Evolutionary conservation across 257 asterid species (phyloP), one percentile per base, ranked within the genome.

Genomic region (Penstemon davidsonii): DNA sequence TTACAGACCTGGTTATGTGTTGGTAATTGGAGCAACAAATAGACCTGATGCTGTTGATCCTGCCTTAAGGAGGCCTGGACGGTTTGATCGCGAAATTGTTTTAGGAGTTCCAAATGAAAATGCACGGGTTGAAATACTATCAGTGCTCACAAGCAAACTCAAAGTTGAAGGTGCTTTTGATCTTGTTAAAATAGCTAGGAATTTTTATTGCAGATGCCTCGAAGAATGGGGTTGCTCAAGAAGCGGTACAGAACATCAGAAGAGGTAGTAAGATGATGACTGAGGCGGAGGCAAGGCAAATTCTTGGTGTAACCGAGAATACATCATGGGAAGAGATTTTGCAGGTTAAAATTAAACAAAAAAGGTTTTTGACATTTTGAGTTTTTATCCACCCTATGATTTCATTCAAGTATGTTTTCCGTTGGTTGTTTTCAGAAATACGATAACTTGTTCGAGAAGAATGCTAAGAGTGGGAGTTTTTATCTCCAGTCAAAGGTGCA

Each of bases 11-110:
- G 87, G 93, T 39, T 75, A 85, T 81, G 91, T 93, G 36, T 83
- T 93, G 60, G 98, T 93, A 44, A 88, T 93, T 79, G 97, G 91
- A 73, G 95, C 95, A 41, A 93, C 97, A 37, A 93, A 93, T 69
- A 81, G 94, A 78, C 96, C 97, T 62, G 97, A 93, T 66, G 81
- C 92, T 55, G 68, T 93, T 73, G 98, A 93, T 64, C 81, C 92
- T 65, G 97, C 95, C 45, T 82, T 90, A 80, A 91, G 98, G 79
- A 84, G 98, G 84, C 88, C 96, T 64, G 97, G 97, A 40, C 86
- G 97, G 64, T 93, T 93, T 78, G 99, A 93, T 57, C 94, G 86
- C 62, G 96, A 93, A 77, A 81, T 90, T 74, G 73, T 55, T 36
- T 74, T 93, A 70, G 92, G 92, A 61, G 83, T 88, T 59, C 99